Percentiles rank a stretch among this genome's conserved stretches.
Conservation (phyloP, 176 grass and related monocot species). For the Carex parvula region DNA sequence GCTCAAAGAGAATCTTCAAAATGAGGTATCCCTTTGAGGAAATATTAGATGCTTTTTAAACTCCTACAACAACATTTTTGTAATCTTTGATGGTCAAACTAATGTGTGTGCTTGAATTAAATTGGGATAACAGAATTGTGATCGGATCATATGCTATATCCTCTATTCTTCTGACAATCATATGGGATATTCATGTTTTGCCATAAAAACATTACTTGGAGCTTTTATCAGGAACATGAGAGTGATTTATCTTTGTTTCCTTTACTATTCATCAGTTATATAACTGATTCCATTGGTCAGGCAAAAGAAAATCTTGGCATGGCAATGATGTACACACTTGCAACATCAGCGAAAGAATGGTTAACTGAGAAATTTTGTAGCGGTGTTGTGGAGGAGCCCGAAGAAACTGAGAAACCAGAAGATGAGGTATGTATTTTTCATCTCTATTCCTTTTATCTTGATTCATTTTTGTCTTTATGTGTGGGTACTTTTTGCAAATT, state of each 20-base stretch:
- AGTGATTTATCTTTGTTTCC: neutral
- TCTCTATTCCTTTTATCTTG: neutral
- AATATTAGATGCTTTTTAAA: neutral
- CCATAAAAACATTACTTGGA: neutral
- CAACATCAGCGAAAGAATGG: conserved; percentile 92
- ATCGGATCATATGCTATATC: neutral
- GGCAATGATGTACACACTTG: conserved; percentile 98
- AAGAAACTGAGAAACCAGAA: conserved; percentile 47
- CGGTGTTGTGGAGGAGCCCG: conserved; percentile 47
- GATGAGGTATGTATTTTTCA: conserved; percentile 54
- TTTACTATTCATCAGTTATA: conserved; percentile 28
- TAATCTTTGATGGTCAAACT: neutral
- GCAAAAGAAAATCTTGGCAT: conserved; percentile 92
- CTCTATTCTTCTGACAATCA: neutral
- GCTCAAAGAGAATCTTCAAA: conserved; percentile 79
- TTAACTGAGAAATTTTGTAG: conserved; percentile 80
- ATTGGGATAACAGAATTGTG: neutral
- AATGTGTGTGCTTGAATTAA: neutral
- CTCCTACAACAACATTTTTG: neutral
- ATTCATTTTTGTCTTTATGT: conserved; percentile 1
- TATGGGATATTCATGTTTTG: neutral
- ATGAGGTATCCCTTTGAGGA: conserved; percentile 54
- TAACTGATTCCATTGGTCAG: conserved; percentile 36
- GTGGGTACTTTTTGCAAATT: conserved; percentile 1
- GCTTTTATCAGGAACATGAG: neutral